Evolutionary conservation across 805 yeast species (phyloP), one percentile per base, ranked within the genome.

Genomic region (Scheffersomyces stipitis): DNA sequence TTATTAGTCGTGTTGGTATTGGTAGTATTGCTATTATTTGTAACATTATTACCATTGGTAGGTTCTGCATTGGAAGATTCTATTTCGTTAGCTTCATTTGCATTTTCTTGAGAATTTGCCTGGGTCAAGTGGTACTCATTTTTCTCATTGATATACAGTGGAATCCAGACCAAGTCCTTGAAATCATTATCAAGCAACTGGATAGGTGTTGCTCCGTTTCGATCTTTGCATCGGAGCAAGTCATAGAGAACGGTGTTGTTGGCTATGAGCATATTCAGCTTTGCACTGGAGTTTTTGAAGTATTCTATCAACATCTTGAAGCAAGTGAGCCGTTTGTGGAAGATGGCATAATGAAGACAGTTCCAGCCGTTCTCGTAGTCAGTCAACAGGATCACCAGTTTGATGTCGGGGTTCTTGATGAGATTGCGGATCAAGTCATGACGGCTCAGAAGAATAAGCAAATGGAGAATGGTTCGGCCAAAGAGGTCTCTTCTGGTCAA

Each of bases 291-390:
- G 10, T 40, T 18, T 34, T 37, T 50, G 22, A 62, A 49, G 40
- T 50, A 50, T 15, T 63, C 66, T 17, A 65, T 33, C 15, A 69
- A 37, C 1, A 55, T 57, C 36, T 69, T 72, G 7, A 82, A 80
- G 51, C 83, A 74, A 14, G 72, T 52, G 28, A 82, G 60, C 37
- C 82, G 69, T 23, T 80, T 84, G 43, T 75, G 62, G 45, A 68
- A 76, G 10, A 85, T 62, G 3, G 88, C 78, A 41, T 80, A 75
- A 57, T 90, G 96, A 18, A 90, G 65, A 17, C 87, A 78, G 29
- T 86, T 84, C 83, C 95, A 89, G 2, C 87, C 84, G 52, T 78
- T 86, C 58, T 89, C 96, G 35, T 65, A 66, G 56, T 90, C 96
- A 2, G 67, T 60, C 0, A 61, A 48, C 2, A 71, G 46, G 36